These are phyloP conservation scores for Eragrostis nindensis DNA, from an alignment of 176 grass and related monocot species.

Conservation along the genomic window DNA sequence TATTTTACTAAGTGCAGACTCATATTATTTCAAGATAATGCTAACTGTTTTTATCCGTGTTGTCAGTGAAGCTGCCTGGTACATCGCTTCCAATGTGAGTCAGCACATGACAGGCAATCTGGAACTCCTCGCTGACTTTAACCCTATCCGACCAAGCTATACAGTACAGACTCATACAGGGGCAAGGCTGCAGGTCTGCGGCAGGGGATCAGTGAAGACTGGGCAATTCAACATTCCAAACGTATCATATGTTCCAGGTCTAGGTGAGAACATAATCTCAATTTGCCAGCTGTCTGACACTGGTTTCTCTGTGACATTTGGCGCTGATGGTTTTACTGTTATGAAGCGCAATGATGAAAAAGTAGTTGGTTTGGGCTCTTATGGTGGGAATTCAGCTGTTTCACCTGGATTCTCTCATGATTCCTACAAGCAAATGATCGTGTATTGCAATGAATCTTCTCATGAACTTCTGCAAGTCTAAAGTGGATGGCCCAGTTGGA, in stretches of 20 bases:
- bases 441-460: too few species aligned
- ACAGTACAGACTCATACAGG: neutral
- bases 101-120: neutral
- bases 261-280: neutral
- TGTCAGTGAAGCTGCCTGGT: neutral
- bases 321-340: neutral
- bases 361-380: neutral
- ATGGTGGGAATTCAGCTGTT: neutral
- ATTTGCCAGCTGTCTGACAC: neutral
- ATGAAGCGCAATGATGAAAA: neutral
- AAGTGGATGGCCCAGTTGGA: too few species aligned
- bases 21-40: neutral
- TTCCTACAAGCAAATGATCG: neutral
- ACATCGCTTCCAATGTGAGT: neutral
- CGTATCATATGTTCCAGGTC: neutral
- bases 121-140: neutral
- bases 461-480: too few species aligned
- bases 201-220: neutral
- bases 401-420: neutral
- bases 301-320: neutral
- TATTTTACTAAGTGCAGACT: too few species aligned
- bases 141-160: neutral
- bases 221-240: neutral
- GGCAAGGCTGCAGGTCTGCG: neutral
- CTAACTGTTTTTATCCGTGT: neutral